Base-by-base conservation (phyloP, 495 filamentous ascomycete species). In the Penicillium arizonense region DNA sequence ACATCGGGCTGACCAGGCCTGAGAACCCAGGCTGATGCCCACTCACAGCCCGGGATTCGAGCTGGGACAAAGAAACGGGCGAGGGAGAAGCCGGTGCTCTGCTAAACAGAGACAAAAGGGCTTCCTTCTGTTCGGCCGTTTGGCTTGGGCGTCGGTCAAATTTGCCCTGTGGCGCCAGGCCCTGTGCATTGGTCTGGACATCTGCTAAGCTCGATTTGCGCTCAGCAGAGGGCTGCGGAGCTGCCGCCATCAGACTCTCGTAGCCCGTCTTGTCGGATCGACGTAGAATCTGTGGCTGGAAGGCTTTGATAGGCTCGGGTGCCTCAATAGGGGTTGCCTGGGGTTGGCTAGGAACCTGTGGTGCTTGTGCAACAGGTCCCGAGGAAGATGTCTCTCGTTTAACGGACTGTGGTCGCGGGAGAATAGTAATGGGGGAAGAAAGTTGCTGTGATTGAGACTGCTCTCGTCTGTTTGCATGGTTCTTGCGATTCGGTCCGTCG, bases 51-150 rank as follows among this genome's bases (percentile, higher is more conserved):
- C 59, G 60, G 32, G 67, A 44, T 60, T 73, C 53, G 5, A 65
- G 57, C 18, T 62, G 58, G 9, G 50, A 52, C 14, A 61, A 26
- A 9, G 55, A 55, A 8, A 58, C 48, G 18, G 53, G 30, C 6
- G 57, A 55, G 1, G 74, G 65, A 38, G 72, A 66, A 23, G 49
- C 38, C 11, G 67, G 24, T 2, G 79, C 62, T 58, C 88, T 89
- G n/a, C 81, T 80, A 56, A 92, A 90, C 7, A 92, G 77, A 7
- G 83, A 87, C 11, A 91, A 77, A 10, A 92, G 72, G 9, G 82
- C 73, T 33, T 86, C 84, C 56, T 77, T 84, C 49, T 94, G 89
- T 9, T 88, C 82, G 4, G 68, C 56, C 5, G 78, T 80, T 33
- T 79, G 75, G 35, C 70, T 71, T 5, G 78, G 69, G 7, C 73